These are phyloP conservation scores for Clitoria ternatea DNA, from an alignment of 306 rosid species.

Conservation along the genomic window DNA sequence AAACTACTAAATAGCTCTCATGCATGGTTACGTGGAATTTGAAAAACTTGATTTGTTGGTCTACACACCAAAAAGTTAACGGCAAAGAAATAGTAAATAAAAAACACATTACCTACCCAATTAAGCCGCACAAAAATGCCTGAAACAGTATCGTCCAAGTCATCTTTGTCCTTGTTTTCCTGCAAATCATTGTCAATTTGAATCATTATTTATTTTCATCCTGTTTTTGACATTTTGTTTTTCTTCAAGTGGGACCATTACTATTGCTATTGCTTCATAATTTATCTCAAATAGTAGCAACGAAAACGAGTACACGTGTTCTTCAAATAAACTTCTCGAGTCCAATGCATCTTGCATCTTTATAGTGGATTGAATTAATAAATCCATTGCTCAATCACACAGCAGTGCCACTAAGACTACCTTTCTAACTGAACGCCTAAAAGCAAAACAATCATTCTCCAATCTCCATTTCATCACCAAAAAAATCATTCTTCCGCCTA, in stretches of 20 bases:
- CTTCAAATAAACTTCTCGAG: background rate
- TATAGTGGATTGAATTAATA: background rate
- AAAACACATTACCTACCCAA: conserved; percentile 44
- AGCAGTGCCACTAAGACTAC: background rate
- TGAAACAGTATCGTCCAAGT: conserved; percentile 48
- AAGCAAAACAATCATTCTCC: background rate
- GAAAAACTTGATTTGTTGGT: background rate
- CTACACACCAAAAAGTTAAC: background rate
- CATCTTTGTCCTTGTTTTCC: conserved; percentile 51
- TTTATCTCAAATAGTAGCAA: background rate
- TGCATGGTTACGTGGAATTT: background rate
- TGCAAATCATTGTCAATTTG: conserved; percentile 4
- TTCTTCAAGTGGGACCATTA: background rate
- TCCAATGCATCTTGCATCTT: background rate
- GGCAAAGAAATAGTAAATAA: background rate
- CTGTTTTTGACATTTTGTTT: background rate
- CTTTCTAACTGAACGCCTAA: background rate
- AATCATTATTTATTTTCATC: background rate
- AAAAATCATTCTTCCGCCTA: background rate
- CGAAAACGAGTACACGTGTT: background rate
- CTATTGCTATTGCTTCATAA: conserved; percentile 17
- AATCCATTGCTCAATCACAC: background rate
- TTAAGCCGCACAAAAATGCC: conserved; percentile 52
- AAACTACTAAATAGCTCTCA: too few species aligned
- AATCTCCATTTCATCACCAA: background rate